phyloP scores from a whole-genome alignment of 352 stramenopile species.

The Phytophthora idaei region DNA sequence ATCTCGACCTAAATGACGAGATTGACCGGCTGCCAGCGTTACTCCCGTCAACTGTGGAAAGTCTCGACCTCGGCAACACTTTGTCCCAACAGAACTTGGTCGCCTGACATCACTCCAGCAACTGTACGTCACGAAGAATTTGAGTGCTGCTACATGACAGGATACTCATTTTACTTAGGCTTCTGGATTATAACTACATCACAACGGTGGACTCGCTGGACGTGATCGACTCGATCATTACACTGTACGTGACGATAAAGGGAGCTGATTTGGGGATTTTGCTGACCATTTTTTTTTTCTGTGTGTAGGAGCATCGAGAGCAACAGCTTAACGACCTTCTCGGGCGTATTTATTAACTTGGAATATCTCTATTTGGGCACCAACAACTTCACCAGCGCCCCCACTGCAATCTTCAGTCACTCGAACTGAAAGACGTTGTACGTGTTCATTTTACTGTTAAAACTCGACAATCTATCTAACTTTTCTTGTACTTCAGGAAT shows the following conservation, averaged over 20 bases:
- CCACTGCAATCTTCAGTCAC: slow-evolving; percentile 49
- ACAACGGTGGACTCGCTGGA: slow-evolving; percentile 25
- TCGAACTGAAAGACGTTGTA: slow-evolving; percentile 5
- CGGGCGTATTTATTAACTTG: slow-evolving; percentile 54
- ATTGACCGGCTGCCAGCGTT: slow-evolving; percentile 12
- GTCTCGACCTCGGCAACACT: slow-evolving; percentile 34
- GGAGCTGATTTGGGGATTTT: neutral
- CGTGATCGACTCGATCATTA: slow-evolving; percentile 29
- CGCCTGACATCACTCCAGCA: slow-evolving; percentile 20
- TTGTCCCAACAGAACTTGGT: slow-evolving; percentile 26
- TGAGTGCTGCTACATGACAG: neutral
- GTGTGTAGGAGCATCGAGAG: slow-evolving; percentile 48
- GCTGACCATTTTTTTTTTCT: neutral
- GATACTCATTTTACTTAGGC: slow-evolving; percentile 10
- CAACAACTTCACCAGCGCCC: slow-evolving; percentile 58
- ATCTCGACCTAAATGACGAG: slow-evolving; percentile 28
- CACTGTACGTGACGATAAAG: slow-evolving; percentile 19
- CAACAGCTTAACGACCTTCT: slow-evolving; percentile 62
- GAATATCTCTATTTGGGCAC: slow-evolving; percentile 50
- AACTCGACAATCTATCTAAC: neutral
- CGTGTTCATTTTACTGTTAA: neutral
- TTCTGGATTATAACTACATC: slow-evolving; percentile 43
- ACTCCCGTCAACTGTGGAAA: slow-evolving; percentile 28
- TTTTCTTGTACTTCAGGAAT: slow-evolving; percentile 10
- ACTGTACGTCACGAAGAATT: slow-evolving; percentile 16